Evolutionary conservation across 1,139 yeast genomes (phyloP).

Genomic region (Geotrichum reessii): DNA sequence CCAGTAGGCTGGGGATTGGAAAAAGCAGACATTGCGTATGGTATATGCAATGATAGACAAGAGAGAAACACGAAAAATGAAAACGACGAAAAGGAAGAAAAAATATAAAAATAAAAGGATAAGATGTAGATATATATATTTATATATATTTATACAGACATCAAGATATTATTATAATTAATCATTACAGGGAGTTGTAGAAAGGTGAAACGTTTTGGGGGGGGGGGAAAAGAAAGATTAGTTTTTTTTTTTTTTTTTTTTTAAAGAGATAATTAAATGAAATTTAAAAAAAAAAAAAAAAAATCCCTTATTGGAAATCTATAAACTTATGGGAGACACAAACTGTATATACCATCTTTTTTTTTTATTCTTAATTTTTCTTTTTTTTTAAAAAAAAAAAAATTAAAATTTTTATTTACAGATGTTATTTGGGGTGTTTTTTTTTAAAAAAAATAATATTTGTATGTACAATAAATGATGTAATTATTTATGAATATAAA

Average conservation of each 20-base stretch:
- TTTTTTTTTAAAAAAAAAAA: no score
- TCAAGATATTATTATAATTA: no score
- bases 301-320: background rate
- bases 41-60: background rate
- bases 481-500: no score
- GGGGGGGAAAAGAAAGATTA: no score
- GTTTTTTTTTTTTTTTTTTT: background rate
- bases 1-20: background rate
- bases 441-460: no score
- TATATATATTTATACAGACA: no score
- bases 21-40: background rate
- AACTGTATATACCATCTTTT: no score
- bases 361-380: background rate
- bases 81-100: no score
- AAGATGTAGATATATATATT: background rate
- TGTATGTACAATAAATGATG: background rate
- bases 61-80: background rate
- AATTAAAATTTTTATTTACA: no score
- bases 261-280: no score
- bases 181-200: background rate
- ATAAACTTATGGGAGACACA: background rate
- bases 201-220: background rate
- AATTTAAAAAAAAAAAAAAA: no score
- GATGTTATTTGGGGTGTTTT: background rate
- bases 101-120: no score